Percentiles rank a stretch among this genome's conserved stretches.
Evolutionary conservation across 805 yeast genomes (phyloP).

Genomic region (Clavispora phyllophila): DNA sequence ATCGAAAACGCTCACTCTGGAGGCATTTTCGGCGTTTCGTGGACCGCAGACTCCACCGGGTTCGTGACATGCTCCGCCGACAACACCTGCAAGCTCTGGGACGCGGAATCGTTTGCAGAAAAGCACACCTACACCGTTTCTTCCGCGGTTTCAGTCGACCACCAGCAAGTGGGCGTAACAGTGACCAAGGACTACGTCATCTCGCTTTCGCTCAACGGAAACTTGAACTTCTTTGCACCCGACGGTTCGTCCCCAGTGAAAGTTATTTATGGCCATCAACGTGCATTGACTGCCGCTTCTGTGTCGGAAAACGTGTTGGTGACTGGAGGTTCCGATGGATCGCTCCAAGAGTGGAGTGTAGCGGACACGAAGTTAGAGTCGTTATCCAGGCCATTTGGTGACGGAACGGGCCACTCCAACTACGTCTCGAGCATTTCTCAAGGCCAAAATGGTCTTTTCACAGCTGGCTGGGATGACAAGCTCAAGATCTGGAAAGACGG

Average conservation of each 20-base stretch:
- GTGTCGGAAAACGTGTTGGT: constrained; percentile 24
- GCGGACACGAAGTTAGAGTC: constrained; percentile 11
- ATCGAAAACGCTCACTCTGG: constrained; percentile 60
- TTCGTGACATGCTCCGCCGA: constrained; percentile 88
- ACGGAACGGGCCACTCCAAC: constrained; percentile 52
- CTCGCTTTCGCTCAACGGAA: constrained; percentile 68
- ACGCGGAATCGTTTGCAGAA: constrained; percentile 32
- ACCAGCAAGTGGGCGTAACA: constrained; percentile 78
- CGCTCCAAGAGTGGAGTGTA: constrained; percentile 55
- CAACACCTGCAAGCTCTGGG: constrained; percentile 64
- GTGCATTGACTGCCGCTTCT: constrained; percentile 62
- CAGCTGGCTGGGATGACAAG: constrained; percentile 91
- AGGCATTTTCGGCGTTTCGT: constrained; percentile 73
- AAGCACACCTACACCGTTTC: constrained; percentile 44
- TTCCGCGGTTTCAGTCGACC: constrained; percentile 34
- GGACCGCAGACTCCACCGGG: constrained; percentile 49
- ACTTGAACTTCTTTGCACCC: constrained; percentile 53
- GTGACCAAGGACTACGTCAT: constrained; percentile 57
- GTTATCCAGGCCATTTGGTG: constrained; percentile 31
- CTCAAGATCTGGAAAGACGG: constrained; percentile 39
- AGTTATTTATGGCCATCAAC: constrained; percentile 68
- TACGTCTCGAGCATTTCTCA: constrained; percentile 51
- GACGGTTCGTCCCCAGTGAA: constrained; percentile 30
- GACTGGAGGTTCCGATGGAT: constrained; percentile 84
- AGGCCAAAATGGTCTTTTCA: constrained; percentile 22